phyloP scores from a whole-genome alignment of 129 eudicot species.

The Erigeron canadensis region DNA sequence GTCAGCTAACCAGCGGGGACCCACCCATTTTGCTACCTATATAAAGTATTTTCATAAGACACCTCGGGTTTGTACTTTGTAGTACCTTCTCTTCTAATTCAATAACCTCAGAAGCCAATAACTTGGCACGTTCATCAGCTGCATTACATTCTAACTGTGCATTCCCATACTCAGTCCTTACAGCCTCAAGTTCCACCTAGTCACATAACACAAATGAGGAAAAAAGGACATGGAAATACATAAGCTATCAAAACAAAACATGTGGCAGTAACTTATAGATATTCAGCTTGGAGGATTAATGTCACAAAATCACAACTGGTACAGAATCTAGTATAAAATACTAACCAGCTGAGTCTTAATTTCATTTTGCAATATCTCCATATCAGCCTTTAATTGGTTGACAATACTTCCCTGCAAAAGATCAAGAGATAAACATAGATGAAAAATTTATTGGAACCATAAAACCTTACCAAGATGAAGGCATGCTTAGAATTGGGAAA shows the following conservation, averaged over 20 bases:
- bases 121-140: slow-evolving; percentile 96
- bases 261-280: not conserved
- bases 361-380: slow-evolving; percentile 78
- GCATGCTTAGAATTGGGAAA: not conserved
- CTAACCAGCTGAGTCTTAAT: slow-evolving; percentile 77
- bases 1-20: not conserved
- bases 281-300: slow-evolving; percentile 10
- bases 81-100: slow-evolving; percentile 96
- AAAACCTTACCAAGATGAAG: not conserved
- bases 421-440: not conserved
- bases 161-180: slow-evolving; percentile 69
- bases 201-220: slow-evolving; percentile 26
- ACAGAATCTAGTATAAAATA: slow-evolving; percentile 13
- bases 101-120: slow-evolving; percentile 97
- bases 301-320: slow-evolving; percentile 5
- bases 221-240: not conserved
- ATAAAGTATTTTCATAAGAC: not conserved
- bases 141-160: slow-evolving; percentile 92
- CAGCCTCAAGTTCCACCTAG: slow-evolving; percentile 86
- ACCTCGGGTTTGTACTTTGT: slow-evolving; percentile 2
- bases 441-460: not conserved
- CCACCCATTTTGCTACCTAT: not conserved
- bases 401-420: slow-evolving; percentile 72
- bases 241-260: slow-evolving; percentile 3
- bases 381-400: slow-evolving; percentile 69